phyloP scores from a whole-genome alignment of 495 filamentous ascomycete genomes.

The Terfezia boudieri region DNA sequence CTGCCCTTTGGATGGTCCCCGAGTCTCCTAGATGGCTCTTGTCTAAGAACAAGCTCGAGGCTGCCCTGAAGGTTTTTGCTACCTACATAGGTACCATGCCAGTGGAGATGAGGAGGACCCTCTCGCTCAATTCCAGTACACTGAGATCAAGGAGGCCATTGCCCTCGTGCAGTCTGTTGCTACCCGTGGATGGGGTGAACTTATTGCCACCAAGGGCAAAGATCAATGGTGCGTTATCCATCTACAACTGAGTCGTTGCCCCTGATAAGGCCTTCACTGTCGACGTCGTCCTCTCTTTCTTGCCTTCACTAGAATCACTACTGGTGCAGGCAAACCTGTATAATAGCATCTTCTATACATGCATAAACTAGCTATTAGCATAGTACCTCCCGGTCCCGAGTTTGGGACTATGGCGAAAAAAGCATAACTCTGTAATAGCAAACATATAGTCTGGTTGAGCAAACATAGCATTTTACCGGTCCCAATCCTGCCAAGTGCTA shows the following conservation, averaged over 20 bases:
- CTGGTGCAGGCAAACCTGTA: too few species aligned
- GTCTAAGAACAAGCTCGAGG: constrained; percentile 12
- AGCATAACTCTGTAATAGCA: too few species aligned
- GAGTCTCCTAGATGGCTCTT: constrained; percentile 30
- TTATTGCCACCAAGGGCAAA: constrained; percentile 43
- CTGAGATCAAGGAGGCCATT: constrained; percentile 20
- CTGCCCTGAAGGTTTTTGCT: constrained; percentile 19
- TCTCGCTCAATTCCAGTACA: constrained; percentile 24
- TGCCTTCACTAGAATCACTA: too few species aligned
- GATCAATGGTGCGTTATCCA: constrained; percentile 24
- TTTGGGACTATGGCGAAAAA: too few species aligned
- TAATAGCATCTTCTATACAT: too few species aligned
- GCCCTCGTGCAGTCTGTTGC: constrained; percentile 21
- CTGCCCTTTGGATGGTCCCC: constrained; percentile 25
- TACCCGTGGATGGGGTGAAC: constrained; percentile 27
- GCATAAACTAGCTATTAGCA: too few species aligned
- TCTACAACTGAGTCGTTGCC: constrained; percentile 25
- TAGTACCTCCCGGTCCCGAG: too few species aligned
- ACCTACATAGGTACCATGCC: constrained; percentile 23
- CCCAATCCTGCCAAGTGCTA: too few species aligned
- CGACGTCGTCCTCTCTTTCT: constrained; percentile 38
- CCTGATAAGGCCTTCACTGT: constrained; percentile 33
- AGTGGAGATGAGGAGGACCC: constrained; percentile 22
- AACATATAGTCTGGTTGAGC: too few species aligned
- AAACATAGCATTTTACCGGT: too few species aligned